Conservation (phyloP, 225 moss, liverwort and hornwort genomes). For the Climacium dendroides region DNA sequence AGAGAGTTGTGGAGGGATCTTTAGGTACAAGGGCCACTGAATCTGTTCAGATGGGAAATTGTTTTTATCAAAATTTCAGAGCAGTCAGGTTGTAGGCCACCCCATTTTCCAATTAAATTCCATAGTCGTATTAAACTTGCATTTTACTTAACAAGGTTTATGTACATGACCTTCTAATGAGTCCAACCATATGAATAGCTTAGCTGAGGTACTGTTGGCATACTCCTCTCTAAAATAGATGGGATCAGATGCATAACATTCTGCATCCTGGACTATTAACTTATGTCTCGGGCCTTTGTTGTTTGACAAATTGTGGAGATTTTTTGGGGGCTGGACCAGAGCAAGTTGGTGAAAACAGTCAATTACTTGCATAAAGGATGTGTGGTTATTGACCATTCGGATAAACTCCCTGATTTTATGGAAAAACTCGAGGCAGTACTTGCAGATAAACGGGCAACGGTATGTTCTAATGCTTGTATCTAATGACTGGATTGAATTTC, state of each 20-base stretch:
- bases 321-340: slow-evolving; percentile 10
- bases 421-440: slow-evolving; percentile 43
- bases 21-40: neutral
- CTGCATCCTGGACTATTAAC: neutral
- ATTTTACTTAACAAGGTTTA: neutral
- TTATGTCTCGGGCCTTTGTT: neutral
- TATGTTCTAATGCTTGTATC: neutral
- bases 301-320: neutral
- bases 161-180: neutral
- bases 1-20: neutral
- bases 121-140: neutral
- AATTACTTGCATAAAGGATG: slow-evolving; percentile 69
- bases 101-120: neutral
- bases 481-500: neutral
- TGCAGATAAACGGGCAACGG: slow-evolving; percentile 1
- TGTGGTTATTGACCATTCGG: slow-evolving; percentile 36
- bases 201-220: neutral
- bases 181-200: neutral
- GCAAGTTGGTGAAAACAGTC: slow-evolving; percentile 68
- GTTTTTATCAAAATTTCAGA: neutral
- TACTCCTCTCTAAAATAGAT: neutral
- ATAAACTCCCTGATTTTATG: slow-evolving; percentile 36
- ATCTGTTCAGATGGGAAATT: neutral
- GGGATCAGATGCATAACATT: neutral
- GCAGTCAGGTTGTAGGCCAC: neutral